phyloP scores from a whole-genome alignment of 2,329 filamentous ascomycete species.

The Coniochaeta sp. region DNA sequence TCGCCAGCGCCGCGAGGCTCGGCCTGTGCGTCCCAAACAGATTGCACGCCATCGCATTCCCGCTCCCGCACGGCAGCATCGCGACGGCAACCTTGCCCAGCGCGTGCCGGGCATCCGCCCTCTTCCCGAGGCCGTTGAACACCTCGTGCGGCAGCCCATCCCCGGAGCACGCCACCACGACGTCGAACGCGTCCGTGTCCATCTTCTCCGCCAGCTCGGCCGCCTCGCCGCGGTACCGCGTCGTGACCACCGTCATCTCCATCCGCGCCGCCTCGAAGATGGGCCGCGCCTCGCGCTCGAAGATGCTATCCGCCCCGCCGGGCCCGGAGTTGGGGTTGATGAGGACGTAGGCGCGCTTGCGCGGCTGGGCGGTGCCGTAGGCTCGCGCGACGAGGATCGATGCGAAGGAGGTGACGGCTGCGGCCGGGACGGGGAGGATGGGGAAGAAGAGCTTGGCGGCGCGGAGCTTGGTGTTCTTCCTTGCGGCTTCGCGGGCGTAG shows the following conservation, averaged over 20 bases:
- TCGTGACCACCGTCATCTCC: conserved; percentile 64
- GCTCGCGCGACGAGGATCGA: conserved; percentile 57
- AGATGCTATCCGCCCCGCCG: conserved; percentile 66
- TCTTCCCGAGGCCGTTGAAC: conserved; percentile 82
- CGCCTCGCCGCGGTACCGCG: conserved; percentile 68
- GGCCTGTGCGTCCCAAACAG: conserved; percentile 73
- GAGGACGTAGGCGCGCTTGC: conserved; percentile 77
- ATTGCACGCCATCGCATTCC: conserved; percentile 90
- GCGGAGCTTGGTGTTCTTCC: conserved; percentile 32
- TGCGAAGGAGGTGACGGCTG: conserved; percentile 29
- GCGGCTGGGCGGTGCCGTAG: conserved; percentile 55
- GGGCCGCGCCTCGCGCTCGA: conserved; percentile 68
- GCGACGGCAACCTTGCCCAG: conserved; percentile 72
- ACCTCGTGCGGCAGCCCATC: conserved; percentile 90
- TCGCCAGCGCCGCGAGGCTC: conserved; percentile 68
- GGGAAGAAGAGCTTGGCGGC: conserved; percentile 54
- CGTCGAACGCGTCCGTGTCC: conserved; percentile 75
- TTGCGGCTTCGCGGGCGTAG: conserved; percentile 58
- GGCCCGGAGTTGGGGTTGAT: conserved; percentile 89
- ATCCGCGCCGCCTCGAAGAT: conserved; percentile 78
- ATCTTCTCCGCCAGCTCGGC: conserved; percentile 67
- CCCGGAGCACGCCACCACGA: conserved; percentile 82
- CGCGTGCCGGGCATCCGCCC: conserved; percentile 66
- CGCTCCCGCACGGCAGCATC: conserved; percentile 86
- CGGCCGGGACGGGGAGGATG: conserved; percentile 11